These are phyloP conservation scores for Diospyros lotus DNA, from an alignment of 148 eudicot species.

Conservation along the genomic window DNA sequence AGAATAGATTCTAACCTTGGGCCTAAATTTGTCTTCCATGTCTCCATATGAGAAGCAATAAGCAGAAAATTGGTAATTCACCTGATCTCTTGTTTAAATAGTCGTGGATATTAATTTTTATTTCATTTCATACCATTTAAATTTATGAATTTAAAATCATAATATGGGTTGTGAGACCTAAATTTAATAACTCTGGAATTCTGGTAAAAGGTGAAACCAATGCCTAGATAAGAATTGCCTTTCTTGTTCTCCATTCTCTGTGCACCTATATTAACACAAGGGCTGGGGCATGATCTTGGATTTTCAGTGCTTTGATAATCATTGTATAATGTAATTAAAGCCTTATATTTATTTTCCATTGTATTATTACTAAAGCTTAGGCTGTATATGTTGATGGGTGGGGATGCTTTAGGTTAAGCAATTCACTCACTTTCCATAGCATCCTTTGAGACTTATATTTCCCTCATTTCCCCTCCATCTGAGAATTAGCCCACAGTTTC, in stretches of 20 bases:
- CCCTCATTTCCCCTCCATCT: too few species aligned
- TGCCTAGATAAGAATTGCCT: background rate
- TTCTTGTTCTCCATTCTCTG: background rate
- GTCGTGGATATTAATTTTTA: too few species aligned
- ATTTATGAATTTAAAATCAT: background rate
- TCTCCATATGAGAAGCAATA: too few species aligned
- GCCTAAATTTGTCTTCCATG: too few species aligned
- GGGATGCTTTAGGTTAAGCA: background rate
- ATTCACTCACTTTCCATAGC: too few species aligned
- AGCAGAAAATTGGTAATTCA: too few species aligned
- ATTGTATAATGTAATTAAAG: background rate
- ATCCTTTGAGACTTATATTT: too few species aligned
- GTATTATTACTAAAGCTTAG: background rate
- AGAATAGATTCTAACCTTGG: too few species aligned
- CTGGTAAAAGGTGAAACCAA: background rate
- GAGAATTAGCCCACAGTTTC: too few species aligned
- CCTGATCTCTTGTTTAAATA: background rate
- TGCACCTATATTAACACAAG: too few species aligned
- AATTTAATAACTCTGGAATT: background rate
- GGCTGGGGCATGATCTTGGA: background rate
- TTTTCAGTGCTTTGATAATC: background rate
- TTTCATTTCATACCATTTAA: background rate
- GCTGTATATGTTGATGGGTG: background rate
- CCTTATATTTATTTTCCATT: background rate
- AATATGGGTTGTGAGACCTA: background rate